These are phyloP conservation scores for Asclepias syriaca DNA, from an alignment of 257 asterid genomes.

Conservation along the genomic window DNA sequence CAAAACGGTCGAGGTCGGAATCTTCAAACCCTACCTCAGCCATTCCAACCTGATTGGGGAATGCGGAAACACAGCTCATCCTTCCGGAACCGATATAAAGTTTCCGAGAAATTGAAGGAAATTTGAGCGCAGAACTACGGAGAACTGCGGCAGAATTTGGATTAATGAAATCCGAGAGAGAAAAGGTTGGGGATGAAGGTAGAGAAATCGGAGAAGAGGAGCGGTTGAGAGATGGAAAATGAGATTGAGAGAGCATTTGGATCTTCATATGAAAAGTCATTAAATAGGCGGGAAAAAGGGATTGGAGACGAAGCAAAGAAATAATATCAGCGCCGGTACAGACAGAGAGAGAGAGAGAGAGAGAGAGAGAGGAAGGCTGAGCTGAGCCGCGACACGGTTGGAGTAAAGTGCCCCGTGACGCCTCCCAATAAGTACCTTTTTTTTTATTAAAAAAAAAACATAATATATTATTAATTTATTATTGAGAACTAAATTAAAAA, in stretches of 20 bases:
- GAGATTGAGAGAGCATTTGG: constrained; percentile 47
- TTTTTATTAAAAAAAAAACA: too few relatives aligned
- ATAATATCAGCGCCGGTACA: background rate
- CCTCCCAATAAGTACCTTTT: background rate
- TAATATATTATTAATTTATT: too few relatives aligned
- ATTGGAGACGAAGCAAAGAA: background rate
- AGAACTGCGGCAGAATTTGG: background rate
- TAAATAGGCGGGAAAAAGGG: constrained; percentile 17
- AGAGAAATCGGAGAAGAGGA: constrained; percentile 19
- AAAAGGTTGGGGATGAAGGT: constrained; percentile 23
- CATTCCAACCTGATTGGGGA: constrained; percentile 23
- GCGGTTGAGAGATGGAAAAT: constrained; percentile 31
- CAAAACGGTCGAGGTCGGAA: constrained; percentile 56
- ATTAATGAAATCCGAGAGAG: constrained; percentile 5
- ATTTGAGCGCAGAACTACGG: background rate
- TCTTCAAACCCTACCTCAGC: constrained; percentile 29
- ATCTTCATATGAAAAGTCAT: constrained; percentile 13
- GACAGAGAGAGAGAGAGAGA: too few relatives aligned
- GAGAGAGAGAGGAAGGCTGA: background rate
- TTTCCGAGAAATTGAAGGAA: constrained; percentile 1
- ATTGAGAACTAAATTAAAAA: too few relatives aligned
- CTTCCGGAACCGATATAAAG: constrained; percentile 3
- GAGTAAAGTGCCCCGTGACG: constrained; percentile 8
- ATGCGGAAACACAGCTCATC: constrained; percentile 24
- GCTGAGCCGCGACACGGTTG: background rate